Percentiles rank a stretch among this genome's conserved stretches.
phyloP scores from a whole-genome alignment of 257 asterid species.

The Lycium barbarum region DNA sequence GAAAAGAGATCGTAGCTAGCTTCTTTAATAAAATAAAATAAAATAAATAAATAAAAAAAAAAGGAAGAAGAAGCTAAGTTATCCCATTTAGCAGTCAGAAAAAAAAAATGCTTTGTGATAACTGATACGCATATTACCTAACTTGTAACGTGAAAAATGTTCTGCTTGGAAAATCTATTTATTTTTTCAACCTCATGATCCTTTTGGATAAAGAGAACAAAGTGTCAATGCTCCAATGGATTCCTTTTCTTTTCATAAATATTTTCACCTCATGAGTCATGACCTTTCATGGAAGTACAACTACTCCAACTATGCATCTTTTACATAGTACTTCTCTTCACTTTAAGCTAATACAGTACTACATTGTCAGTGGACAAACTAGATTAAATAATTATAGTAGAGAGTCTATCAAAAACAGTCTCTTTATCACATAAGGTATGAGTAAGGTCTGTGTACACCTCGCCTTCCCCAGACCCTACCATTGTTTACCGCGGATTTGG shows the following conservation, averaged over 20 bases:
- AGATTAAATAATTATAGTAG: no score
- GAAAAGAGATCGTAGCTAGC: neutral
- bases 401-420: no score
- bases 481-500: no score
- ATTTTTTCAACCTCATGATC: neutral
- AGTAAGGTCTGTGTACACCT: no score
- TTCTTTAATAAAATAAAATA: no score
- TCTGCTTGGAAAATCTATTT: neutral
- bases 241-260: constrained; percentile 8
- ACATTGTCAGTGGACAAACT: no score
- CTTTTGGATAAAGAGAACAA: constrained; percentile 13
- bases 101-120: neutral
- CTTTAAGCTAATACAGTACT: no score
- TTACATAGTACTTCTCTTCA: neutral
- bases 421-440: no score
- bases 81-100: neutral
- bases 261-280: neutral
- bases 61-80: neutral
- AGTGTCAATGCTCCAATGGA: neutral
- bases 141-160: neutral
- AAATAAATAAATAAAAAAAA: no score
- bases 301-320: neutral
- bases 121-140: neutral
- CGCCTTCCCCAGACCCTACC: no score
- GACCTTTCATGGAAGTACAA: neutral